Percentiles rank a stretch among this genome's conserved stretches.
phyloP scores from a whole-genome alignment of 2,329 filamentous ascomycete genomes.

The Phyllosticta citrichinensis region DNA sequence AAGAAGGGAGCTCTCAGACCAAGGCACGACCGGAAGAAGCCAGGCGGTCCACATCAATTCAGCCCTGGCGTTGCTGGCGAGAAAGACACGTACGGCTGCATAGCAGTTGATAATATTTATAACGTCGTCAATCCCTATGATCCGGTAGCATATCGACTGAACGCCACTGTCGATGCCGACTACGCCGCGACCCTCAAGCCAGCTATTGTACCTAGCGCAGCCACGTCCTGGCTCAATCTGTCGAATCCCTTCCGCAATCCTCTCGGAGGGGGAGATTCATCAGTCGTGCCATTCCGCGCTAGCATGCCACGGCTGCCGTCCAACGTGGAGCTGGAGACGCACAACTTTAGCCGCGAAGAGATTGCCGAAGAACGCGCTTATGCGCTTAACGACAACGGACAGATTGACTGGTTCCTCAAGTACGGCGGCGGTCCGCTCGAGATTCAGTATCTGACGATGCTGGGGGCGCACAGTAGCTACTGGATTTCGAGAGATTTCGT shows the following conservation, averaged over 20 bases:
- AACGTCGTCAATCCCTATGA: conserved; percentile 74
- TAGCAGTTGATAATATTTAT: conserved; percentile 93
- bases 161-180: conserved; percentile 73
- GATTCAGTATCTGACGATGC: conserved; percentile 94
- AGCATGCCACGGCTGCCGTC: conserved; percentile 31
- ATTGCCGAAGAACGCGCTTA: conserved; percentile 82
- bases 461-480: conserved; percentile 89
- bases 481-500: conserved; percentile 84
- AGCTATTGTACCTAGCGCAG: conserved; percentile 68
- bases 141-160: conserved; percentile 84
- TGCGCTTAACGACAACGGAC: conserved; percentile 88
- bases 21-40: conserved; percentile 64
- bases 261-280: conserved; percentile 16
- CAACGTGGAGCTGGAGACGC: conserved; percentile 81
- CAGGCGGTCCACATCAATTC: conserved; percentile 53
- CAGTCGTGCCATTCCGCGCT: conserved; percentile 24
- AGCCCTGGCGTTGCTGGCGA: conserved; percentile 59
- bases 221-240: conserved; percentile 37
- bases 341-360: conserved; percentile 88
- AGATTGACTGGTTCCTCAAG: conserved; percentile 82
- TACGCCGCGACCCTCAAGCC: conserved; percentile 69
- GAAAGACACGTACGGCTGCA: conserved; percentile 71
- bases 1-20: conserved; percentile 65
- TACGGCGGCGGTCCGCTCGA: conserved; percentile 81
- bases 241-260: conserved; percentile 31